Evolutionary conservation across 2,329 filamentous ascomycete species (phyloP), one percentile per base, ranked within the genome.

Genomic region (Neonectria faginata): DNA sequence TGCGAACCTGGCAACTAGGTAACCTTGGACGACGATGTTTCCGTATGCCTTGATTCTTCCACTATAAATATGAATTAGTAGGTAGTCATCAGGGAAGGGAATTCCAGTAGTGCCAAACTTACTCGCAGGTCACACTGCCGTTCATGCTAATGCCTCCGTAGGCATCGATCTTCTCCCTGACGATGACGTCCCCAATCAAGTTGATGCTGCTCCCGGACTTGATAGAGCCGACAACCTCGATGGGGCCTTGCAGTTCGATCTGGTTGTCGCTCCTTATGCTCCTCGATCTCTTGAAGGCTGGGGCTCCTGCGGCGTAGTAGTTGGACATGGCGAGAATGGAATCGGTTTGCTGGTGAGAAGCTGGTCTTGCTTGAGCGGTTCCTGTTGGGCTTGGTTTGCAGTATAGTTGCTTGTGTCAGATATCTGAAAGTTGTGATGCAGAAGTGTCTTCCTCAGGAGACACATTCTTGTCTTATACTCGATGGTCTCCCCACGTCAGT

Each of bases 171-270:
- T 78, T 78, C 31, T 82, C 82, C 5, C 74, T 74, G n/a, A 85
- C 76, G 18, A 76, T 73, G 47, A 85, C 79, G 57, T 84, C 80
- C 3, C 82, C 83, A 4, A 78, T 72, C 27, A 86, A 78, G 14
- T 73, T 78, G 55, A 86, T 79, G 29, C 79, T 79, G 7, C 82
- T 79, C 56, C 80, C 82, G 6, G 80, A 82, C 66, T 80, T 79
- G 70, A 86, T 80, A 3, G 81, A 83, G 11, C 82, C 81, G 25
- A 78, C 76, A 20, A 86, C 79, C 62, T 86, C 82, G 65, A 85
- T 74, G 9, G 83, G 83, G 1, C 83, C 83, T 3, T 74, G 69
- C 6, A 85, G 75, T 25, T 76, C 70, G 58, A 84, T 67, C 39
- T 79, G 75, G 16, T 77, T 71, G 39, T 83, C 82, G 55, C 79